phyloP scores from a whole-genome alignment of 805 yeast genomes.

The Ogataea nakhonphanomensis region DNA sequence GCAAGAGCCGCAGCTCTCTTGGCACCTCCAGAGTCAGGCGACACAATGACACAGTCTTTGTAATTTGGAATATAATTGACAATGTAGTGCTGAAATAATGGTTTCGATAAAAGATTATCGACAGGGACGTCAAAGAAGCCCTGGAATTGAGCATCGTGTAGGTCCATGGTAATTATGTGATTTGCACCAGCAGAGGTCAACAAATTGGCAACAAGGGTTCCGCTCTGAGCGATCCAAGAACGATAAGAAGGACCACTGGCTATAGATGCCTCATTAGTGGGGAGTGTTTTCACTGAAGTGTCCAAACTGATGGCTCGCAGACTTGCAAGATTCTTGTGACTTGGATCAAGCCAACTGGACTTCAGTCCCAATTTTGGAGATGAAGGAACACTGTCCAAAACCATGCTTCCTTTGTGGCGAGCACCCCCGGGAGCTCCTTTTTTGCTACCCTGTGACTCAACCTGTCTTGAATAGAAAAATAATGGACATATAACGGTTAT shows the following conservation, averaged over 20 bases:
- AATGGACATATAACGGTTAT: conserved; percentile 91
- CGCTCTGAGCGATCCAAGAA: conserved; percentile 95
- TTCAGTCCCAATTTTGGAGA: conserved; percentile 42
- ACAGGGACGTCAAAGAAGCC: conserved; percentile 97
- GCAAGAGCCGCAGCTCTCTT: conserved; percentile 94
- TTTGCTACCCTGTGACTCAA: conserved; percentile 82
- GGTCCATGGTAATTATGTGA: conserved; percentile 94
- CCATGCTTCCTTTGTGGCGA: conserved; percentile 11
- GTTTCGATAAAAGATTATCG: conserved; percentile 87
- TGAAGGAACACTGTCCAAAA: conserved; percentile 43
- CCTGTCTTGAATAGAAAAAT: conserved; percentile 95
- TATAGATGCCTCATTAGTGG: conserved; percentile 22
- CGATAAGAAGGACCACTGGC: conserved; percentile 64
- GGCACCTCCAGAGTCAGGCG: conserved; percentile 99
- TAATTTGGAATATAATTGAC: conserved; percentile 72
- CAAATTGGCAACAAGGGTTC: conserved; percentile 85
- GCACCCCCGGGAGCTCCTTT: conserved; percentile 66
- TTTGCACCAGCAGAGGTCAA: conserved; percentile 93
- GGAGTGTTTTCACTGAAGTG: conserved; percentile 10
- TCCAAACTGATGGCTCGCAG: conserved; percentile 7
- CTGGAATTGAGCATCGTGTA: conserved; percentile 97
- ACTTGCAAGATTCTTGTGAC: conserved; percentile 13
- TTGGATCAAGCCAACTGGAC: conserved; percentile 16
- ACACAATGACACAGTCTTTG: conserved; percentile 82
- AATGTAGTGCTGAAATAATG: conserved; percentile 82